phyloP scores from a whole-genome alignment of 441 rosid species.

The Aleurites moluccanus region DNA sequence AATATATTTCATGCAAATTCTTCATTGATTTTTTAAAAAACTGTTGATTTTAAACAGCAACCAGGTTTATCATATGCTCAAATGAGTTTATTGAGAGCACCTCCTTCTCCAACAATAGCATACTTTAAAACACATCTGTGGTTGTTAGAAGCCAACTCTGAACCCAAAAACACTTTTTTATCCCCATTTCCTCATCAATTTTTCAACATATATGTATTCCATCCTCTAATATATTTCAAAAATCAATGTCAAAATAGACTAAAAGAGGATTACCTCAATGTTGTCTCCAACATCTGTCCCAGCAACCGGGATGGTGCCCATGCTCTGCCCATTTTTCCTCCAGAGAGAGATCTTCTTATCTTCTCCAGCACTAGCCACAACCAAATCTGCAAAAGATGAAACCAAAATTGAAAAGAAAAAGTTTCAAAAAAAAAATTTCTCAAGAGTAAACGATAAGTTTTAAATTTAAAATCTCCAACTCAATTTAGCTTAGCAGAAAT shows the following conservation, averaged over 20 bases:
- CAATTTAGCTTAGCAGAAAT: not conserved
- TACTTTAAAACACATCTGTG: not conserved
- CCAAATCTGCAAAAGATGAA: constrained; percentile 58
- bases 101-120: not conserved
- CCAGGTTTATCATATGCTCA: not conserved
- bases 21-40: not conserved
- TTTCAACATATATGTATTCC: not conserved
- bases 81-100: not conserved
- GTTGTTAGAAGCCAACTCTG: not conserved
- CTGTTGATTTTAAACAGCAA: not conserved
- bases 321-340: constrained; percentile 74
- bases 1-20: not conserved
- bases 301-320: constrained; percentile 74
- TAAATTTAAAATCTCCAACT: not conserved
- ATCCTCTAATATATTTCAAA: not conserved
- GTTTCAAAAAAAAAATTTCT: not conserved
- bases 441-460: not conserved
- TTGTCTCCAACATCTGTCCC: constrained; percentile 71
- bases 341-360: constrained; percentile 89
- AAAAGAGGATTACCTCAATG: constrained; percentile 55
- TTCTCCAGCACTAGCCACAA: constrained; percentile 92
- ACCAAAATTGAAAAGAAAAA: not conserved
- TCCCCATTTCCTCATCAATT: not conserved
- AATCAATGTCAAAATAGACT: not conserved
- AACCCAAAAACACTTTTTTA: not conserved